A percentile compares a stretch with the other conserved stretches of the same genome.
Evolutionary conservation across 805 yeast species (phyloP).

Genomic region (Ogataea trehalophila): DNA sequence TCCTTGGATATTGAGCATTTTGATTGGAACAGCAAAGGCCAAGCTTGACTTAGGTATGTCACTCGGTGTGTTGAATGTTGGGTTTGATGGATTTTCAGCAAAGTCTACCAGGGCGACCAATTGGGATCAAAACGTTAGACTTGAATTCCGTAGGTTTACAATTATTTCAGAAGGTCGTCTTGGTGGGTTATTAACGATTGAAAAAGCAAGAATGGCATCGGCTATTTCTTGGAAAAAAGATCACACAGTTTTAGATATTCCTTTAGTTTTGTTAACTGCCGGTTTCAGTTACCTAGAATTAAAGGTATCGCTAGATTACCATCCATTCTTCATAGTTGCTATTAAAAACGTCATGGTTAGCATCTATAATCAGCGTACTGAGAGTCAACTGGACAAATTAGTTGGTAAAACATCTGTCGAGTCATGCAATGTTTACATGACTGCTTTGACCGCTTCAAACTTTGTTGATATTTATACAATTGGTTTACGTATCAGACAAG

Average conservation of each 20-base stretch:
- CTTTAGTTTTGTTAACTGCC: conserved; percentile 59
- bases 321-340: conserved; percentile 67
- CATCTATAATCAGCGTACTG: conserved; percentile 63
- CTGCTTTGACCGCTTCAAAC: conserved; percentile 84
- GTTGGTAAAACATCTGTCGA: conserved; percentile 46
- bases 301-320: conserved; percentile 77
- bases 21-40: conserved; percentile 47
- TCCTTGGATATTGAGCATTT: conserved; percentile 67
- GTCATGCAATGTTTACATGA: conserved; percentile 56
- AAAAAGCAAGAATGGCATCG: conserved; percentile 50
- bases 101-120: conserved; percentile 59
- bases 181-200: conserved; percentile 58
- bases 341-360: conserved; percentile 45
- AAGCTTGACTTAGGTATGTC: conserved; percentile 80
- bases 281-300: conserved; percentile 52
- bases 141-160: conserved; percentile 50
- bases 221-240: conserved; percentile 67
- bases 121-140: conserved; percentile 66
- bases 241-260: conserved; percentile 42
- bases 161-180: conserved; percentile 71
- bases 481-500: conserved; percentile 65
- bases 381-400: conserved; percentile 53
- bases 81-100: conserved; percentile 60
- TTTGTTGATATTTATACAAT: conserved; percentile 73
- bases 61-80: conserved; percentile 58